Base-by-base conservation (phyloP, 1,284 basidiomycete species). In the Microbotryum saponariae region DNA sequence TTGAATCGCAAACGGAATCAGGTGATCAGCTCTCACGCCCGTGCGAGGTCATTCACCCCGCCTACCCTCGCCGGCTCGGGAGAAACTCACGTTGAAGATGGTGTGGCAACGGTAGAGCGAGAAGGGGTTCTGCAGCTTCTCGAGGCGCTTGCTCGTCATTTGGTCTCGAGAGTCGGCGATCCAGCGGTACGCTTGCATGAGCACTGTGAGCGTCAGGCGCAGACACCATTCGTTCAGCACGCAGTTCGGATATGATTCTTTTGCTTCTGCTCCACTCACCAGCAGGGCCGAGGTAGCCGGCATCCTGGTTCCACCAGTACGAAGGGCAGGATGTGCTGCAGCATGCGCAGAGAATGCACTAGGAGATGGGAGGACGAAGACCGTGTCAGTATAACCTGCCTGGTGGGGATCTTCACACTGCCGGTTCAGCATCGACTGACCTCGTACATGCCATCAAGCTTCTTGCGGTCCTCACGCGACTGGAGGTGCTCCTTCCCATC, bases 361-460 rank as follows among this genome's bases (percentile, higher is more conserved):
- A 31, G 33, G 20, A 54, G 29, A 25, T 10, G 72, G 73, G 76
- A 47, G 75, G 69, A 65, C 50, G 14, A 20, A 6, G 18, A 3
- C 20, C 8, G n/a, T 45, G n/a, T 33, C 33, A 49, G 51, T 21
- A 20, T 31, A 16, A 16, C 7, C 18, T 16, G 48, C 29, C 29
- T 10, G 27, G n/a, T 42, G 31, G 49, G 14, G 16, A 42, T 16
- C 16, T 12, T 6, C 29, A 0, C 16, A 8, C 23, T 25, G 53
- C 21, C 9, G 8, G 25, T 0, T 9, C 14, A 37, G 21, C n/a
- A 23, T 8, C 42, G 14, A 18, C 52, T 20, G 1, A 60, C 92
- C 78, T 97, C 94, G 80, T 97, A 98, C 80, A 97, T 82, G 60
- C 94, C 94, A 73, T 98, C 94, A 25, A 98, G 85, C 78, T 96